phyloP scores from a whole-genome alignment of 345 rosid species.

The Zanthoxylum bungeanum region DNA sequence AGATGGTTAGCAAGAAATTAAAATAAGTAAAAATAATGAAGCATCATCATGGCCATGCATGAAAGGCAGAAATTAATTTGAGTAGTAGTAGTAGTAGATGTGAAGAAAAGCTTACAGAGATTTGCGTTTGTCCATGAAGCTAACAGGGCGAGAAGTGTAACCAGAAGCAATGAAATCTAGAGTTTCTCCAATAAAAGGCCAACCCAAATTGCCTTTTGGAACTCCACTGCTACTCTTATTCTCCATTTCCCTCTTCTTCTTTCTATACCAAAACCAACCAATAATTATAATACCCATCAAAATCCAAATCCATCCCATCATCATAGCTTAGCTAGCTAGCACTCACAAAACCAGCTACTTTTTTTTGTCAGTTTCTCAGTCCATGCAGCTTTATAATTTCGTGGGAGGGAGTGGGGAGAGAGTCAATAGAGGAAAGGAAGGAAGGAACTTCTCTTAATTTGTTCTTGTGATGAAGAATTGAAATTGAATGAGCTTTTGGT shows the following conservation, averaged over 20 bases:
- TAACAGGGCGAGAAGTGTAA: conserved; percentile 75
- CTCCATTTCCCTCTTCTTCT: conserved; percentile 18
- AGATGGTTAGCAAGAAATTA: too few species aligned
- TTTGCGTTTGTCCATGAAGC: conserved; percentile 91
- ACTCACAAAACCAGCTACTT: neutral
- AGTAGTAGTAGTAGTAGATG: neutral
- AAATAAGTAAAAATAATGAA: too few species aligned
- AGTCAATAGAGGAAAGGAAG: neutral
- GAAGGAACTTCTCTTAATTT: too few species aligned
- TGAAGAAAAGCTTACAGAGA: conserved; percentile 49
- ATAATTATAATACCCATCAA: conserved; percentile 23
- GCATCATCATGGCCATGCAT: too few species aligned
- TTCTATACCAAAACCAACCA: conserved; percentile 34
- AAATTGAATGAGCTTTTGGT: too few species aligned
- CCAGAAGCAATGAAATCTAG: conserved; percentile 80
- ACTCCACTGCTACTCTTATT: conserved; percentile 32
- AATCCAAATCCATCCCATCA: conserved; percentile 33
- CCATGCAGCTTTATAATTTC: conserved; percentile 5
- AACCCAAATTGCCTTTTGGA: conserved; percentile 81
- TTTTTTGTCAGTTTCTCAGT: neutral
- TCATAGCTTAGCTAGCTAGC: too few species aligned
- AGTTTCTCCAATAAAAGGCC: conserved; percentile 95
- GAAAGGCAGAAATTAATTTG: neutral
- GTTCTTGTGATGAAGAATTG: too few species aligned
- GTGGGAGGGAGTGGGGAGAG: neutral